Evolutionary conservation across 2,329 filamentous ascomycete species (phyloP).

Genomic region (Curvularia hawaiiensis): DNA sequence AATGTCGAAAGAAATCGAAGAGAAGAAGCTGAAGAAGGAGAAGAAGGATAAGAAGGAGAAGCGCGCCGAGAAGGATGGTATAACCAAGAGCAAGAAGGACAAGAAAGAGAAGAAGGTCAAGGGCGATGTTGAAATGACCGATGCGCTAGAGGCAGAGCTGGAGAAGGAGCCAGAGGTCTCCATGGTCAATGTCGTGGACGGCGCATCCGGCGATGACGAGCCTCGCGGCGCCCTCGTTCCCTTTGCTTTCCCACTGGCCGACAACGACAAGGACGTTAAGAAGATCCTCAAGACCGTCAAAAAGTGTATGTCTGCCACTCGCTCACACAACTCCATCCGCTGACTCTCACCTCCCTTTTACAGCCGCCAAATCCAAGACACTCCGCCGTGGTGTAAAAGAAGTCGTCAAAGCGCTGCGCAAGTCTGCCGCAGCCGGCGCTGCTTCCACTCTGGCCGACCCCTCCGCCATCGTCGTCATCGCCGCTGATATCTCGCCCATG

Average conservation of each 20-base stretch:
- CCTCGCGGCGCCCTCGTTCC: conserved; percentile 69
- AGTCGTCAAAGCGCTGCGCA: conserved; percentile 97
- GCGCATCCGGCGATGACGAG: conserved; percentile 51
- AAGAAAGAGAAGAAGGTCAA: conserved; percentile 73
- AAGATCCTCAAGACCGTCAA: conserved; percentile 69
- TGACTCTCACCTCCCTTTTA: conserved; percentile 4
- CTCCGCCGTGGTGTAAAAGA: conserved; percentile 99
- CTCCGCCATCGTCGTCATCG: conserved; percentile 82
- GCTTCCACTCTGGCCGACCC: conserved; percentile 63
- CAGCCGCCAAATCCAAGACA: conserved; percentile 93
- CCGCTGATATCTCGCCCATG: conserved; percentile 96
- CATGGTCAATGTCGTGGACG: conserved; percentile 48
- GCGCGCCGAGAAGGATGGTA: conserved; percentile 52
- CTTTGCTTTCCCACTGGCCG: conserved; percentile 80
- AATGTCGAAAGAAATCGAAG: conserved; percentile 47
- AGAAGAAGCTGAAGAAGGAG: conserved; percentile 51
- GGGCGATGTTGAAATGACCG: conserved; percentile 58
- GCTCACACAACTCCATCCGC: conserved; percentile 11
- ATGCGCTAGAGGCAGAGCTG: conserved; percentile 61
- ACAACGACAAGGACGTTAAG: conserved; percentile 72
- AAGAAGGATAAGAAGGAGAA: conserved; percentile 71
- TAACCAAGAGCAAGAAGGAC: conserved; percentile 60
- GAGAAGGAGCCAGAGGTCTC: conserved; percentile 66
- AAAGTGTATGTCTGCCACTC: conserved; percentile 55
- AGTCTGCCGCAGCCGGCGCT: conserved; percentile 74